Percentiles rank a stretch among this genome's conserved stretches.
Evolutionary conservation across 345 rosid genomes (phyloP).

Genomic region (Balakata baccata): DNA sequence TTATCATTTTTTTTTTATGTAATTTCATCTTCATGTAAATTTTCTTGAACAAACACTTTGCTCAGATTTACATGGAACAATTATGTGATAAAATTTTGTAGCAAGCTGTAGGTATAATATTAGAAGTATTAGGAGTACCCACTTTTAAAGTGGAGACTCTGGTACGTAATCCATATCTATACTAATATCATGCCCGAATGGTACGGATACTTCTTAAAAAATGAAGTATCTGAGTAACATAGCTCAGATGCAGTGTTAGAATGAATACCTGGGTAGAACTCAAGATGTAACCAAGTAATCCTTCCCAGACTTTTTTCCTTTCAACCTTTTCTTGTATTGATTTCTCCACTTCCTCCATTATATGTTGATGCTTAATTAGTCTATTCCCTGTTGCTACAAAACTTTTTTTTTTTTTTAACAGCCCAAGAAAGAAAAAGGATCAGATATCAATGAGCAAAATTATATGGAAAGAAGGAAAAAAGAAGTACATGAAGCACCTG

Average conservation of each 20-base stretch:
- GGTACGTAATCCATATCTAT: too few relatives aligned
- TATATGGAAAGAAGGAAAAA: neutral
- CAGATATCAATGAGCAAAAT: neutral
- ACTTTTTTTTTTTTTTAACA: conserved; percentile 26
- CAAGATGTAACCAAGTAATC: conserved; percentile 76
- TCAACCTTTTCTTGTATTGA: conserved; percentile 58
- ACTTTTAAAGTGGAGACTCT: too few relatives aligned
- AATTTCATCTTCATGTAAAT: too few relatives aligned
- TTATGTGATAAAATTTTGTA: too few relatives aligned
- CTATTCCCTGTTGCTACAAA: conserved; percentile 57
- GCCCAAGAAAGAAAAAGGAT: neutral
- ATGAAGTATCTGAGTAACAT: too few relatives aligned
- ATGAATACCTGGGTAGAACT: conserved; percentile 50
- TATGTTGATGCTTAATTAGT: conserved; percentile 54
- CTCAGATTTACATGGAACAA: too few relatives aligned
- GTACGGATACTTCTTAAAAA: too few relatives aligned
- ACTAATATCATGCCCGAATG: too few relatives aligned
- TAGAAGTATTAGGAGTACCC: too few relatives aligned
- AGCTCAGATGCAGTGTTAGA: neutral
- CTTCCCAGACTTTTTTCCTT: conserved; percentile 61
- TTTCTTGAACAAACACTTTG: too few relatives aligned
- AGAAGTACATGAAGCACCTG: conserved; percentile 35
- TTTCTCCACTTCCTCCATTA: conserved; percentile 62
- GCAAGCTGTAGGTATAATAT: too few relatives aligned
- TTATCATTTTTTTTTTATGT: too few relatives aligned